Percentiles rank a stretch among this genome's conserved stretches.
Conservation (phyloP, 2,329 filamentous ascomycete species). For the Tolypocladium pustulatum region DNA sequence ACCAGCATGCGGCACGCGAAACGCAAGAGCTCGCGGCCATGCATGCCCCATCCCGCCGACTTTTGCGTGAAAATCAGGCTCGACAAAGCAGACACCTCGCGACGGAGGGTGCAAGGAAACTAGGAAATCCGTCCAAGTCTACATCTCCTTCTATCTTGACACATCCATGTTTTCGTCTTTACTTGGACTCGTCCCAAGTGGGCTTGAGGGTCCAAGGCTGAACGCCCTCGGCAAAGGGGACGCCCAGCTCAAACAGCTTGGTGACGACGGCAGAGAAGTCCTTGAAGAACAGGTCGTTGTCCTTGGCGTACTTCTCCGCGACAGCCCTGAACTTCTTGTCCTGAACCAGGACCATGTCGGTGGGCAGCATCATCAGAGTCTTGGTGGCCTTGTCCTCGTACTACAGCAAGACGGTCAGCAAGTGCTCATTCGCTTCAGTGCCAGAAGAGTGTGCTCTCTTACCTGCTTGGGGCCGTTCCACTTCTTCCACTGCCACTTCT, state of each 20-base stretch:
- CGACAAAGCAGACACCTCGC: background rate
- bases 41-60: background rate
- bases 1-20: background rate
- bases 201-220: slow-evolving; percentile 55
- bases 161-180: background rate
- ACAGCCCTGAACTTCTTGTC: slow-evolving; percentile 77
- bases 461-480: slow-evolving; percentile 79
- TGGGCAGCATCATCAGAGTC: slow-evolving; percentile 93
- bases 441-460: slow-evolving; percentile 7
- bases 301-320: slow-evolving; percentile 82
- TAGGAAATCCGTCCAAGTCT: background rate
- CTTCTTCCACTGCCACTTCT: slow-evolving; percentile 89
- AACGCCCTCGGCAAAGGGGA: slow-evolving; percentile 64
- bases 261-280: slow-evolving; percentile 73
- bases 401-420: slow-evolving; percentile 34
- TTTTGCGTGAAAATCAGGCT: background rate
- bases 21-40: background rate
- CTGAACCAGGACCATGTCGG: slow-evolving; percentile 77
- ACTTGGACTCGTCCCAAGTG: slow-evolving; percentile 23
- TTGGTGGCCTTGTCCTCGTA: slow-evolving; percentile 82
- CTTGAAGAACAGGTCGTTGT: slow-evolving; percentile 85
- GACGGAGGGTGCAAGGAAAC: background rate
- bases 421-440: background rate
- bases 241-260: slow-evolving; percentile 88
- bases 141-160: background rate